Percentiles rank a stretch among this genome's conserved stretches.
Conservation (phyloP, 345 rosid species). For the Dimocarpus longan region DNA sequence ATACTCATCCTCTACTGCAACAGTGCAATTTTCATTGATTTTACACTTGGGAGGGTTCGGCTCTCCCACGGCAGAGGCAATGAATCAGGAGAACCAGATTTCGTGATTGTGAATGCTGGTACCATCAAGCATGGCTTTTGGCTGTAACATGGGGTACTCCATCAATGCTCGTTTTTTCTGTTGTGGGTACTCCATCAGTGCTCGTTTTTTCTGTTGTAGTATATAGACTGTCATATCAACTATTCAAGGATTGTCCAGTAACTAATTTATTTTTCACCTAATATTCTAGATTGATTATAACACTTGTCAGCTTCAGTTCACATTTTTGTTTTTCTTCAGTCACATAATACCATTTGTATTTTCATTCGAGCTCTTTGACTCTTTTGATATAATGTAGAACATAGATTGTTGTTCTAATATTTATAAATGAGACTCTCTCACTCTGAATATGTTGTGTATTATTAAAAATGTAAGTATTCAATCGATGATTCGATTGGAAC, state of each 20-base stretch:
- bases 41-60: constrained; percentile 22
- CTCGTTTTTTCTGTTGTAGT: constrained; percentile 44
- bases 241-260: constrained; percentile 13
- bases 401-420: neutral
- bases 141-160: constrained; percentile 32
- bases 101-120: constrained; percentile 38
- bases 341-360: neutral
- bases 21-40: constrained; percentile 87
- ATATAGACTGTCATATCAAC: constrained; percentile 26
- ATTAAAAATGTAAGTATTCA: no score
- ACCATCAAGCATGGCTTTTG: constrained; percentile 46
- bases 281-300: constrained; percentile 19
- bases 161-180: constrained; percentile 28
- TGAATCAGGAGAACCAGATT: constrained; percentile 15
- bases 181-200: no score
- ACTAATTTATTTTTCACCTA: constrained; percentile 12
- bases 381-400: neutral
- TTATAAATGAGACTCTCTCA: neutral
- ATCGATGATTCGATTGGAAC: no score
- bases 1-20: constrained; percentile 72
- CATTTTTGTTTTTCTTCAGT: neutral
- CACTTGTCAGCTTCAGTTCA: neutral
- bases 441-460: no score
- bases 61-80: constrained; percentile 14
- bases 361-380: neutral